A percentile compares a stretch with the other conserved stretches of the same genome.
Conservation (phyloP, 305 asterid genomes). For the Fraxinus nigra region DNA sequence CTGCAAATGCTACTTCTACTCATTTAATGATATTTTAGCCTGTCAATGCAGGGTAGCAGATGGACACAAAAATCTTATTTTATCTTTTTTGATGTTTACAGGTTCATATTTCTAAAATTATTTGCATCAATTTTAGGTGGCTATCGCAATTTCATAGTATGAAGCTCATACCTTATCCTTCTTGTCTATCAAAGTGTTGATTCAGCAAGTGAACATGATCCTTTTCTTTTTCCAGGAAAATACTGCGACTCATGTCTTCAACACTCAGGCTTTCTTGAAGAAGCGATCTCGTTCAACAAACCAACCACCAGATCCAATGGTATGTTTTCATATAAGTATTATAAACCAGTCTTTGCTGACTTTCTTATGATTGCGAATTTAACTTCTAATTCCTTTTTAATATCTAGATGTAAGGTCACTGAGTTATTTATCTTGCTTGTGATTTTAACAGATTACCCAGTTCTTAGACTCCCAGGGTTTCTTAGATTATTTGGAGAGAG, state of each 20-base stretch:
- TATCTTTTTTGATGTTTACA: slow-evolving; percentile 42
- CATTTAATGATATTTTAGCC: slow-evolving; percentile 3
- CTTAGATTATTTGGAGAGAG: slow-evolving; percentile 93
- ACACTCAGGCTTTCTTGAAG: slow-evolving; percentile 88
- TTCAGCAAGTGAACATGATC: slow-evolving; percentile 22
- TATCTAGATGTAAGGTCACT: slow-evolving; percentile 24
- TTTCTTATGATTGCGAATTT: slow-evolving; percentile 1
- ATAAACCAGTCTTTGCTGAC: slow-evolving; percentile 7
- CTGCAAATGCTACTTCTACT: neutral
- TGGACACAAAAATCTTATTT: slow-evolving; percentile 16
- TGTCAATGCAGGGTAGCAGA: slow-evolving; percentile 16
- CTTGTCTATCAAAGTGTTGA: slow-evolving; percentile 22
- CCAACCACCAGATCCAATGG: slow-evolving; percentile 96
- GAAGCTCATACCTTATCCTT: slow-evolving; percentile 43
- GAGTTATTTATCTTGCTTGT: slow-evolving; percentile 26
- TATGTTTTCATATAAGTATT: slow-evolving; percentile 26
- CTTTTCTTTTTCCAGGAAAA: slow-evolving; percentile 59
- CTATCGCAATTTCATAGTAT: slow-evolving; percentile 94
- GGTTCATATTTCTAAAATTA: slow-evolving; percentile 88
- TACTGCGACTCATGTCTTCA: slow-evolving; percentile 78
- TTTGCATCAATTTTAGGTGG: slow-evolving; percentile 95
- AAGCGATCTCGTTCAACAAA: slow-evolving; percentile 87
- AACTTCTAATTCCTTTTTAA: slow-evolving; percentile 23
- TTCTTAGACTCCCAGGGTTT: slow-evolving; percentile 94
- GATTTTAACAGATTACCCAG: slow-evolving; percentile 72